Conservation (phyloP, 2,329 filamentous ascomycete genomes). For the Colletotrichum navitas region DNA sequence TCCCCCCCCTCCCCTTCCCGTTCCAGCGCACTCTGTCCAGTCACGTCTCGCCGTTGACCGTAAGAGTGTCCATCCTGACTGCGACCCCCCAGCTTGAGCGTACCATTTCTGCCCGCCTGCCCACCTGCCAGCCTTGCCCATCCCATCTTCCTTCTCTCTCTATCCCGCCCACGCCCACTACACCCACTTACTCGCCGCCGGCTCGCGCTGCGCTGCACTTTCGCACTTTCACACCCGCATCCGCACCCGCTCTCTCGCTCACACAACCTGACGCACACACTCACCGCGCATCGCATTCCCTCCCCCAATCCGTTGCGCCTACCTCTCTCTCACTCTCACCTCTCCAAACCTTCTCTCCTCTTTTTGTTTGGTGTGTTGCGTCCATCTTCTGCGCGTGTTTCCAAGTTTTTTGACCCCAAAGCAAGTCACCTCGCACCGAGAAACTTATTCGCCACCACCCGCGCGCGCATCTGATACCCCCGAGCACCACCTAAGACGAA, state of each 20-base stretch:
- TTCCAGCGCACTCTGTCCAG: conserved; percentile 31
- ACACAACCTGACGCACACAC: conserved; percentile 35
- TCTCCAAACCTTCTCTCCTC: conserved; percentile 1
- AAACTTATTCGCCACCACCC: conserved; percentile 26
- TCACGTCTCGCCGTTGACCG: conserved; percentile 20
- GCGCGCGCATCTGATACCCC: conserved; percentile 27
- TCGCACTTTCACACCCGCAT: conserved; percentile 36
- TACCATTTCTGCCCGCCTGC: conserved; percentile 32
- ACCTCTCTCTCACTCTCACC: conserved; percentile 18
- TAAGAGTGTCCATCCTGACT: conserved; percentile 34
- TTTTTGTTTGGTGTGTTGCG: conserved; percentile 10
- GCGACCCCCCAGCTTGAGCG: conserved; percentile 28
- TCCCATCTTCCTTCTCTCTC: conserved; percentile 15
- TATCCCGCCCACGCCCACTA: not conserved
- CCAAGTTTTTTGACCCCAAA: conserved; percentile 19
- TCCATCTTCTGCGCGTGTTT: conserved; percentile 28
- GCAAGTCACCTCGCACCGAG: conserved; percentile 11
- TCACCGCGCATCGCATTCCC: conserved; percentile 35
- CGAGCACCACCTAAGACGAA: conserved; percentile 3
- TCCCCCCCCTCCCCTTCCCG: conserved; percentile 22
- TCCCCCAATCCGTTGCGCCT: conserved; percentile 27
- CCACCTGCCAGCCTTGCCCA: conserved; percentile 21
- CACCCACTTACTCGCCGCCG: conserved; percentile 22
- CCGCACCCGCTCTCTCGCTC: conserved; percentile 30
- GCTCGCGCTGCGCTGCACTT: conserved; percentile 30